Percentiles rank a stretch among this genome's conserved stretches.
Evolutionary conservation across 1,139 yeast genomes (phyloP).

Genomic region (Kurtzmaniella quercitrusa): DNA sequence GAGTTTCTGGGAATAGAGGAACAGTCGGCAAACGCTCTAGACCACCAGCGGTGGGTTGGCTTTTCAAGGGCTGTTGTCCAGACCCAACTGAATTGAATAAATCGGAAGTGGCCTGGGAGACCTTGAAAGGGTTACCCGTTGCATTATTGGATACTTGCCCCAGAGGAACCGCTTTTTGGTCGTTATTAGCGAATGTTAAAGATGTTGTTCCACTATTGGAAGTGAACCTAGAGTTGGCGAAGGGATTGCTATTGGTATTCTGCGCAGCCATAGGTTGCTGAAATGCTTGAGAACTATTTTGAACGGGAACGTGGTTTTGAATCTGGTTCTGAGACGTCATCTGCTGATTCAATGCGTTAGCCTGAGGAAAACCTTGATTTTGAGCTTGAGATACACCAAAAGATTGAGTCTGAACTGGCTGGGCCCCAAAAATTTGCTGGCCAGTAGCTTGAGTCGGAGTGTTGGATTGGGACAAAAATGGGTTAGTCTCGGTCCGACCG

Average conservation of each 20-base stretch:
- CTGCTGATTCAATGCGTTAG: constrained; percentile 10
- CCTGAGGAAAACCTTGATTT: constrained; percentile 10
- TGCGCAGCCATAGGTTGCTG: constrained; percentile 17
- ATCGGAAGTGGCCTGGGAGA: constrained; percentile 33
- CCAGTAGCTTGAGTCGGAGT: not conserved
- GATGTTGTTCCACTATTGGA: constrained; percentile 34
- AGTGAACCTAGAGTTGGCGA: constrained; percentile 38
- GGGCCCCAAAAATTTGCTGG: not conserved
- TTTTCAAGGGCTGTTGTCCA: constrained; percentile 25
- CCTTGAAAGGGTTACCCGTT: constrained; percentile 46
- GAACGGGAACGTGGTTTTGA: constrained; percentile 1
- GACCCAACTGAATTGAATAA: constrained; percentile 26
- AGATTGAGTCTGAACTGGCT: constrained; percentile 9
- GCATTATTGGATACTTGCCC: constrained; percentile 28
- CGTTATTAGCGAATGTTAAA: constrained; percentile 22
- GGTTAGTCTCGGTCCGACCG: not conserved
- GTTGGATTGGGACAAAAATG: not conserved
- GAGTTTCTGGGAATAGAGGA: constrained; percentile 65
- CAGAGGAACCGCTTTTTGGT: constrained; percentile 16
- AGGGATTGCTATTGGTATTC: constrained; percentile 43
- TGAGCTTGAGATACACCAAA: constrained; percentile 11
- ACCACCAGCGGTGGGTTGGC: constrained; percentile 67
- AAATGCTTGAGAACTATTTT: constrained; percentile 11
- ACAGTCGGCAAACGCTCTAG: constrained; percentile 57
- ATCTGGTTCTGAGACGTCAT: constrained; percentile 13